Evolutionary conservation across 1,284 basidiomycete species (phyloP), one percentile per base, ranked within the genome.

Genomic region (Ganoderma lingzhi): DNA sequence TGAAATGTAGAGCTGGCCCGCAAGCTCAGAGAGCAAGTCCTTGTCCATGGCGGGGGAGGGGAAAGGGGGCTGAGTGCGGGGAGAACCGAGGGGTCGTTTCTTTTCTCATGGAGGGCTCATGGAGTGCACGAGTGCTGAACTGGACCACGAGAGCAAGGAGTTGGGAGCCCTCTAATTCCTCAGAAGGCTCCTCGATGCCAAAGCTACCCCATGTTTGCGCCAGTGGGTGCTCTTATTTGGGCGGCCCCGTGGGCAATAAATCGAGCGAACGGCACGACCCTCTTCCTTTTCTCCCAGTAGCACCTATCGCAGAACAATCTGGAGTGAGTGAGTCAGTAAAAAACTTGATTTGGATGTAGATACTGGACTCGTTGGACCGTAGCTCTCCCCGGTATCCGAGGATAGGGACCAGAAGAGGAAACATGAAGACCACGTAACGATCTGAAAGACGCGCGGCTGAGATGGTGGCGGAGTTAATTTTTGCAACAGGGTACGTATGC

Each of bases 191-290:
- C 55, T 63, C 28, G 42, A 63, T 45, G 37, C 32, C 15, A 58
- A 60, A 67, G 56, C 53, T n/a, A 63, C 42, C 39, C 28, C 32
- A 42, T 70, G 71, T 72, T 65, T 70, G 68, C 67, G 35, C 55
- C 56, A 66, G 71, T 72, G 71, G 71, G 68, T 70, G 64, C 68
- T 63, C 60, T n/a, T 23, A 65, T 64, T 62, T 61, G 58, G 67
- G 56, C 48, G 51, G 23, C 45, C 42, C 32, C 37, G 45, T 39
- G 45, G 32, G 35, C 23, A 53, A 41, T 39, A 17, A 53, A 48
- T 53, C 23, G 62, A 53, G 15, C 32, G 35, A 17, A 63, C 62
- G 12, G 30, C 8, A n/a, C 48, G 23, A 63, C 19, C 17, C 12
- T 28, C 59, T 59, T 19, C 37, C 32, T 23, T 37, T 37, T 59